Evolutionary conservation across 1,284 basidiomycete species (phyloP).

Genomic region (Austroboletus novae-zelandiae): DNA sequence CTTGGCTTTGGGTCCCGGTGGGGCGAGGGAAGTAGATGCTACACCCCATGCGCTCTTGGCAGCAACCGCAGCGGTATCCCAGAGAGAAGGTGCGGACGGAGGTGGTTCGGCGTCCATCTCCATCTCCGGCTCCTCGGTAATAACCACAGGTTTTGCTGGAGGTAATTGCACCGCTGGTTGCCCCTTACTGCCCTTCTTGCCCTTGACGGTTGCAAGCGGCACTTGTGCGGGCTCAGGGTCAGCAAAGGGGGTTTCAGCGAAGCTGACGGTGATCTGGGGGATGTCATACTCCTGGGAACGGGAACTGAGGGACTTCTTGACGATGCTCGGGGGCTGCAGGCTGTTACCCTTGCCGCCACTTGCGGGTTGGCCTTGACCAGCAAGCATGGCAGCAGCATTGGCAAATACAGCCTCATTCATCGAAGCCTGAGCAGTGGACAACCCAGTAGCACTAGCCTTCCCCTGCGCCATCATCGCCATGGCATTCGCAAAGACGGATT

Average conservation of each 20-base stretch:
- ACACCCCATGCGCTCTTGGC: constrained; percentile 11
- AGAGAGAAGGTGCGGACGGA: constrained; percentile 15
- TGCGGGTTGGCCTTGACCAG: constrained; percentile 10
- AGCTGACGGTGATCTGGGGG: constrained; percentile 27
- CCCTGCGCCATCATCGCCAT: constrained; percentile 22
- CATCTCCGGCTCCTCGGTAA: constrained; percentile 16
- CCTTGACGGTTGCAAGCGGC: constrained; percentile 9
- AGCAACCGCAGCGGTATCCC: constrained; percentile 12
- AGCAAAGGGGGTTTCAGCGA: constrained; percentile 8
- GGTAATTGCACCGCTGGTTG: constrained; percentile 13
- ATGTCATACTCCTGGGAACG: constrained; percentile 27
- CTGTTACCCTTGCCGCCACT: constrained; percentile 4
- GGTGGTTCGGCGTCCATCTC: constrained; percentile 24
- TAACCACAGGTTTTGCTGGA: constrained; percentile 11
- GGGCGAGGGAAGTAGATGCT: constrained; percentile 4
- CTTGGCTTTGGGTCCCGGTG: constrained; percentile 1
- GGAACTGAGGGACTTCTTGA: constrained; percentile 29
- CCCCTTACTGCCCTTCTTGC: constrained; percentile 28
- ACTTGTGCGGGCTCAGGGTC: constrained; percentile 9
- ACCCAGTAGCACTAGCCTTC: constrained; percentile 4
- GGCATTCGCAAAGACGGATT: constrained; percentile 25
- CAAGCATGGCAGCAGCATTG: constrained; percentile 19
- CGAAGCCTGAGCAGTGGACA: constrained; percentile 19
- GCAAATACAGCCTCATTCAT: constrained; percentile 27
- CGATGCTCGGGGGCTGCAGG: constrained; percentile 17